Percentiles rank a stretch among this genome's conserved stretches.
phyloP scores from a whole-genome alignment of 2,329 filamentous ascomycete species.

The Pseudopyricularia javanii region DNA sequence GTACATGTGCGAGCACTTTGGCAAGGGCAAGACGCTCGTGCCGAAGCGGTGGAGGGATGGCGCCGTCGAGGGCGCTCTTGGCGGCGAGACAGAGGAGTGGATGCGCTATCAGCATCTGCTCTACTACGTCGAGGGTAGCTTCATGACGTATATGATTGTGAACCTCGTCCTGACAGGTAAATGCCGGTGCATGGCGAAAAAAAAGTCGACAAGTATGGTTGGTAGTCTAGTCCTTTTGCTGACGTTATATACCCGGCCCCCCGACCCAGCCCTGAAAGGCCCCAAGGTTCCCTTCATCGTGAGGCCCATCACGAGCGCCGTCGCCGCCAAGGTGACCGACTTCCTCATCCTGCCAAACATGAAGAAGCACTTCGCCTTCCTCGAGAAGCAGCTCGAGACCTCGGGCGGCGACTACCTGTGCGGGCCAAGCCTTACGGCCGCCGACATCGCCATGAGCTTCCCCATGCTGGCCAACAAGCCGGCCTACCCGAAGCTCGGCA shows the following conservation, averaged over 20 bases:
- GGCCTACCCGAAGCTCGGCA: conserved; percentile 3
- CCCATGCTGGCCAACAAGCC: neutral
- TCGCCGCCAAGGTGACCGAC: conserved; percentile 29
- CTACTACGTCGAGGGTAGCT: conserved; percentile 74
- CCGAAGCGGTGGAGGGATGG: conserved; percentile 44
- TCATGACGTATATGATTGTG: conserved; percentile 63
- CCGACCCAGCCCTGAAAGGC: conserved; percentile 26
- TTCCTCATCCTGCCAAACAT: conserved; percentile 34
- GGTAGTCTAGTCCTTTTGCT: neutral
- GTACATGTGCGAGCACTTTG: conserved; percentile 62
- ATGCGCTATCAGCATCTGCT: conserved; percentile 55
- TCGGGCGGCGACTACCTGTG: conserved; percentile 35
- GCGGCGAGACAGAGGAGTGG: conserved; percentile 49
- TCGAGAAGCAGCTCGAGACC: conserved; percentile 35
- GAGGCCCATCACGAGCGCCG: conserved; percentile 34
- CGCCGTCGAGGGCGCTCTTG: conserved; percentile 37
- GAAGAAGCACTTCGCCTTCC: conserved; percentile 31
- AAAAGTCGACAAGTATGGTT: too few relatives aligned
- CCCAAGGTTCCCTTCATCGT: conserved; percentile 37
- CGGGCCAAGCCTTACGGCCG: conserved; percentile 33
- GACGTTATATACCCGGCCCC: neutral
- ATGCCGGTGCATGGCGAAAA: too few relatives aligned
- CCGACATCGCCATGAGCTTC: conserved; percentile 21
- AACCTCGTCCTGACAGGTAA: conserved; percentile 44
- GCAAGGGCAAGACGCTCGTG: conserved; percentile 30